Base-by-base conservation (phyloP, 2,329 filamentous ascomycete genomes). In the Teratosphaeria pseudoeucalypti region DNA sequence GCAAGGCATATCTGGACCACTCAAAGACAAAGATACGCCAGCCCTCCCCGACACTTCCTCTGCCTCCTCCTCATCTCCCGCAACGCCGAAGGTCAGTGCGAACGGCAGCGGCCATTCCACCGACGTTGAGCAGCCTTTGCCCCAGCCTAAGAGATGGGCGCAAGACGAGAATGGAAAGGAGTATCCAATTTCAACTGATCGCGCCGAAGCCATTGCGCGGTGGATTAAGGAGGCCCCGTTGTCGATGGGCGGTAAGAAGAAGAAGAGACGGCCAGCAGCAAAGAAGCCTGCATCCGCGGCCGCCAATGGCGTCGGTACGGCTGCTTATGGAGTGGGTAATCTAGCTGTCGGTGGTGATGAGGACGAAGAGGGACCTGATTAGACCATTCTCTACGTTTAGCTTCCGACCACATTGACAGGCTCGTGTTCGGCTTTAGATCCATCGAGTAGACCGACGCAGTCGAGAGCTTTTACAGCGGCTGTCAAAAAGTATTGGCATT, bases 171-270 rank as follows among this genome's bases (percentile, higher is more conserved):
- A 86, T 61, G 82, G 81, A 0, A 84, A 83, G 66, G 86, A 90
- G 64, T 88, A 88, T 70, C 83, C 84, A 2, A 84, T 89, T 63
- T 79, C 81, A 19, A 89, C 87, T 1, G 85, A 88, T 63, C 80
- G 89, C 26, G 88, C 88, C 0, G 80, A 84, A 55, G 81, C 82
- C 19, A 83, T 92, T 60, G 82, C 85, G 0, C 75, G 82, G 52
- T 94, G 89, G 89, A 81, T 92, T 16, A 66, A 74, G 32, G 78
- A 80, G 62, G 76, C 76, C 34, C 78, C 77, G n/a, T 60, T 73
- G 11, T 67, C 63, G 6, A 69, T 74, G 54, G 74, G 74, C 34
- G 71, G 66, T 12, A 68, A 62, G 52, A 71, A 70, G 61, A 75
- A 70, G 67, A 76, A 73, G 63, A 69, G 67, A 54, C 64, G 67